Base-by-base conservation (phyloP, 73 alveolate genomes). In the Paramecium biaurelia region DNA sequence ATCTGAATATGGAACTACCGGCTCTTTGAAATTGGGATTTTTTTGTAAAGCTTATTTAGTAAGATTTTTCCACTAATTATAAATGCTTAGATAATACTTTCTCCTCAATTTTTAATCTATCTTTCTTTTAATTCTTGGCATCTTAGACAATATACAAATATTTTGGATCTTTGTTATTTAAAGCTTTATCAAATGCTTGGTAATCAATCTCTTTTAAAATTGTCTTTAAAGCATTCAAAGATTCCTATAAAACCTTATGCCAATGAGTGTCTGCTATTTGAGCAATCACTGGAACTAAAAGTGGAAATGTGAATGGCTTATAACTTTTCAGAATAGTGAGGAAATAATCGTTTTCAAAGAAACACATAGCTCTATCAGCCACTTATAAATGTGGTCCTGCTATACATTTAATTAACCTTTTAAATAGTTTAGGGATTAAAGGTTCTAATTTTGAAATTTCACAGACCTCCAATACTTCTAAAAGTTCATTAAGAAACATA, bases 321-420 rank as follows among this genome's bases (percentile, higher is more conserved):
- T 93, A 96, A 82, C 95, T 94, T 82, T 95, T 96, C 47, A 96
- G 85, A 53, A 96, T 96, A 4, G 95, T 92, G 63, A 96, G 92
- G 92, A 96, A 96, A 92, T 93, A 93, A 92, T 96, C 99, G 42
- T 95, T 96, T 88, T 96, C 98, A 82, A 95, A 97, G 95, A 97
- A 96, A 85, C 98, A 95, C 99, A 97, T 97, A 11, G 99, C 98
- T 76, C 98, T 92, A 85, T 97, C 98, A 20, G 99, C 98, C 70
- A 97, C 99, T 89, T 97, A 96, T 45, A 97, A 90, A 89, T 96
- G 99, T 57, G 96, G 95, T 34, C 98, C 99, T 14, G 98, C 96
- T 43, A 97, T 97, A 87, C 99, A 97, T 70, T 95, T 93, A 15
- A 97, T 95, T 11, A 97, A 86, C 59, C 98, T 87, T 92, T 95